A percentile compares a stretch with the other conserved stretches of the same genome.
phyloP scores from a whole-genome alignment of 345 rosid genomes.

The Adansonia digitata region DNA sequence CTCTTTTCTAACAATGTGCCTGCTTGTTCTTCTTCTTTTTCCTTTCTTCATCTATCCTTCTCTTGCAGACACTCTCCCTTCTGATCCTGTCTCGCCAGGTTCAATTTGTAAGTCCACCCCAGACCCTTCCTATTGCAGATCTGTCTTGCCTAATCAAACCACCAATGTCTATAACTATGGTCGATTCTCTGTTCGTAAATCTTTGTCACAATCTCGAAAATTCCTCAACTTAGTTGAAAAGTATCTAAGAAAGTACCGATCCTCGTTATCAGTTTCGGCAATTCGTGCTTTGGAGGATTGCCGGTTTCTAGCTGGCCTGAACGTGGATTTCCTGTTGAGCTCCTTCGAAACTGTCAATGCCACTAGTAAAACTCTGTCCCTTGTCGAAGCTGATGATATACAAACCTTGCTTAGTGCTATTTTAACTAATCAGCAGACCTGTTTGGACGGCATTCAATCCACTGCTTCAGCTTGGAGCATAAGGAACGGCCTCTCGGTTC shows the following conservation, averaged over 20 bases:
- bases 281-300: conserved; percentile 78
- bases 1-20: background rate
- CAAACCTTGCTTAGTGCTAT: conserved; percentile 82
- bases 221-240: conserved; percentile 46
- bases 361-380: conserved; percentile 33
- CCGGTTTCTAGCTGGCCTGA: conserved; percentile 44
- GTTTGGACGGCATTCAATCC: conserved; percentile 58
- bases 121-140: conserved; percentile 48
- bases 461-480: conserved; percentile 55
- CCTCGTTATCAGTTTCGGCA: conserved; percentile 37
- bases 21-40: background rate
- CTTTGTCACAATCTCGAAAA: conserved; percentile 53
- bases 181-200: conserved; percentile 51
- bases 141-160: conserved; percentile 44
- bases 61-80: background rate
- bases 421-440: conserved; percentile 75
- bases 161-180: conserved; percentile 50
- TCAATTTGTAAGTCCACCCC: conserved; percentile 45
- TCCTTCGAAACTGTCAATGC: conserved; percentile 41
- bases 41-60: conserved; percentile 4
- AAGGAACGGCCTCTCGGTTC: conserved; percentile 45
- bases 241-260: conserved; percentile 34
- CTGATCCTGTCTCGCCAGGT: conserved; percentile 21
- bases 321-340: conserved; percentile 52
- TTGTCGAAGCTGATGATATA: conserved; percentile 52